These are phyloP conservation scores for Fusarium metavorans DNA, from an alignment of 2,329 filamentous ascomycete species.

Conservation along the genomic window DNA sequence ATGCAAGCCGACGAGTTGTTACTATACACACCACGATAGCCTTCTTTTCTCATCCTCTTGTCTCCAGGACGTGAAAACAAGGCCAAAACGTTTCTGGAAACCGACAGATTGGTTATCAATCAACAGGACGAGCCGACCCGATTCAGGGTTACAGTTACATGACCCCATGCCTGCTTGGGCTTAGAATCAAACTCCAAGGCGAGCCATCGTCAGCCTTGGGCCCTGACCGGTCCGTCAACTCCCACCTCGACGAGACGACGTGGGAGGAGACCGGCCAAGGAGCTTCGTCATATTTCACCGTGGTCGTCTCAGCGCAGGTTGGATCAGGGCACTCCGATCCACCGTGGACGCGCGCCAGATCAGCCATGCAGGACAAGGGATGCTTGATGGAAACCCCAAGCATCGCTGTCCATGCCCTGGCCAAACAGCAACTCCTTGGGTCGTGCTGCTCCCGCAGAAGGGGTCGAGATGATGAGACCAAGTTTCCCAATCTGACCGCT, in stretches of 20 bases:
- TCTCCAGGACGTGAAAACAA: slow-evolving; percentile 30
- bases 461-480: slow-evolving; percentile 16
- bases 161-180: slow-evolving; percentile 2
- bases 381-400: slow-evolving; percentile 30
- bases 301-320: slow-evolving; percentile 11
- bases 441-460: slow-evolving; percentile 14
- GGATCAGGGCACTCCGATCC: slow-evolving; percentile 17
- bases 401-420: slow-evolving; percentile 16
- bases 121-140: slow-evolving; percentile 12
- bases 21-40: not conserved
- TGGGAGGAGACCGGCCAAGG: slow-evolving; percentile 1
- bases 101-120: slow-evolving; percentile 12
- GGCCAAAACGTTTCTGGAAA: slow-evolving; percentile 21
- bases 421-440: not conserved
- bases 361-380: slow-evolving; percentile 38
- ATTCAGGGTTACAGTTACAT: slow-evolving; percentile 10
- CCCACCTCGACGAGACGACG: slow-evolving; percentile 5
- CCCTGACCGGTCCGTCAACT: slow-evolving; percentile 34
- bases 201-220: slow-evolving; percentile 18
- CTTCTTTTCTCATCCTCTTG: slow-evolving; percentile 29
- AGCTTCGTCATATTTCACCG: slow-evolving; percentile 29
- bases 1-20: slow-evolving; percentile 5
- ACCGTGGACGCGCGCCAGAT: slow-evolving; percentile 28
- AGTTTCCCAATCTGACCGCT: slow-evolving; percentile 26
- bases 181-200: slow-evolving; percentile 1